Evolutionary conservation across 345 rosid genomes (phyloP).

Genomic region (Atalantia buxifolia): DNA sequence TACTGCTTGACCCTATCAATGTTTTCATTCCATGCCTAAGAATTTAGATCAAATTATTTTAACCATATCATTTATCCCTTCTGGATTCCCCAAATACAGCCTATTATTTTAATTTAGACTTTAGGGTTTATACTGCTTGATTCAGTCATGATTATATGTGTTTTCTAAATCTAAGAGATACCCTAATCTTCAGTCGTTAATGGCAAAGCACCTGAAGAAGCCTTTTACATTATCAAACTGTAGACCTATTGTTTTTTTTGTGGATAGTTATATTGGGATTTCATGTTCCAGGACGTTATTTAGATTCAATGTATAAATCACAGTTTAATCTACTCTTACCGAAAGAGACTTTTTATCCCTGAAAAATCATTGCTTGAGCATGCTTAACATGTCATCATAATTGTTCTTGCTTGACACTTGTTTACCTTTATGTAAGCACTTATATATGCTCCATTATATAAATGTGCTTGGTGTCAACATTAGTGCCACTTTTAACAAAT

Average conservation of each 20-base stretch:
- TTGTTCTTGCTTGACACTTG: constrained; percentile 38
- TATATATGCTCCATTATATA: constrained; percentile 19
- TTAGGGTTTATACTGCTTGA: constrained; percentile 4
- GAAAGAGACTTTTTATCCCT: constrained; percentile 31
- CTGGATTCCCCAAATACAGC: background rate
- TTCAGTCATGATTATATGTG: background rate
- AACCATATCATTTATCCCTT: background rate
- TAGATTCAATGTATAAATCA: constrained; percentile 26
- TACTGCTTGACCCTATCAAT: background rate
- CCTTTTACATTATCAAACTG: background rate
- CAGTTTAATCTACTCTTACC: constrained; percentile 21
- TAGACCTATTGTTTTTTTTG: background rate
- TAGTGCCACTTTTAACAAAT: constrained; percentile 21
- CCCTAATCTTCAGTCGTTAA: background rate
- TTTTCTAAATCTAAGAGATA: background rate
- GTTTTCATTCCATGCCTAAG: background rate
- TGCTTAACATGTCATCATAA: constrained; percentile 42
- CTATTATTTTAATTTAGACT: background rate
- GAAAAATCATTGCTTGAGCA: constrained; percentile 45
- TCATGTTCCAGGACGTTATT: constrained; percentile 8
- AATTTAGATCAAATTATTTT: background rate
- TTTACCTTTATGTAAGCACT: constrained; percentile 32
- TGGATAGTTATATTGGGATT: constrained; percentile 11
- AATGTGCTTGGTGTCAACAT: constrained; percentile 19
- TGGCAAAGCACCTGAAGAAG: background rate